These are phyloP conservation scores for Calamus simplicifolius DNA, from an alignment of 176 grass and related monocot genomes.

Conservation along the genomic window DNA sequence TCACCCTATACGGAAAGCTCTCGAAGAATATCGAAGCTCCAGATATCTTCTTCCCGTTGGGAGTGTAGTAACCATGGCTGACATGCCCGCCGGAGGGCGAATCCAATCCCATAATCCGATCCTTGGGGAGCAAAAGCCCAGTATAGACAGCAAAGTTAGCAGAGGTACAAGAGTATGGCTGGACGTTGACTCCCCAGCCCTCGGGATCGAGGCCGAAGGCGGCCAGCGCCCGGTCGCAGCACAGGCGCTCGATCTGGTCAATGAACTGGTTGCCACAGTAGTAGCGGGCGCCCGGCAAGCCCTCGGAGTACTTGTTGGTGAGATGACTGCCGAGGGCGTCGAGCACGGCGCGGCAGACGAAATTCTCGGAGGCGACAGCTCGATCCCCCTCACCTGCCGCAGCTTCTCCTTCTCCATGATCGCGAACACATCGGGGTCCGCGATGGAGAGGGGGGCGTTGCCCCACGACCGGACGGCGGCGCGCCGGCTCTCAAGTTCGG, in stretches of 20 bases:
- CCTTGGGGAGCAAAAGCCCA: conserved; percentile 67
- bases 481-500: conserved; percentile 48
- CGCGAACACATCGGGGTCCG: conserved; percentile 65
- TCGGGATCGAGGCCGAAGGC: conserved; percentile 66
- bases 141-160: conserved; percentile 93
- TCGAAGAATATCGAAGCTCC: conserved; percentile 96
- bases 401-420: conserved; percentile 75
- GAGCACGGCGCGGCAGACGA: conserved; percentile 89
- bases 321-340: conserved; percentile 94
- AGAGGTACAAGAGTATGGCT: conserved; percentile 92
- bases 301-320: conserved; percentile 99
- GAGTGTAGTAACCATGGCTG: conserved; percentile 87
- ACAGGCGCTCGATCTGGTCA: conserved; percentile 81
- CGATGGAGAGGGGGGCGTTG: conserved; percentile 56
- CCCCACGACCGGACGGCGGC: conserved; percentile 61
- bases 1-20: conserved; percentile 93
- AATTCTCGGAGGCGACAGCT: conserved; percentile 98
- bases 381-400: conserved; percentile 87
- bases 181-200: conserved; percentile 87
- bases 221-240: conserved; percentile 50
- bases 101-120: conserved; percentile 94
- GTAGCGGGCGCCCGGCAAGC: conserved; percentile 62
- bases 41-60: conserved; percentile 85
- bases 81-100: conserved; percentile 93
- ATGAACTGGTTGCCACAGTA: conserved; percentile 90